phyloP scores from a whole-genome alignment of 1,284 basidiomycete species.

The Cutaneotrichosporon mucoides region DNA sequence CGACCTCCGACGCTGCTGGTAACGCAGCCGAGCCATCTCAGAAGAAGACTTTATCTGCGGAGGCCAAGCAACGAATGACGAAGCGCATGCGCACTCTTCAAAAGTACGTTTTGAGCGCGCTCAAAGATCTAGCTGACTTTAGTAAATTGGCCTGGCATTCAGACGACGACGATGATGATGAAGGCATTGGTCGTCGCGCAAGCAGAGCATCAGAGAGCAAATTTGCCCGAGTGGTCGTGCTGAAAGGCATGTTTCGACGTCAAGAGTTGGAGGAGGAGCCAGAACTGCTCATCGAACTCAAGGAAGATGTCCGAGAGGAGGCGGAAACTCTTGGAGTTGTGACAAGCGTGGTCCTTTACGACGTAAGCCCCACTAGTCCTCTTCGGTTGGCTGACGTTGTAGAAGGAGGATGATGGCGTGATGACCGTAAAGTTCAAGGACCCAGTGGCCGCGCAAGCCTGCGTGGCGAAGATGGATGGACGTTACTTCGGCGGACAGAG shows the following conservation, averaged over 20 bases:
- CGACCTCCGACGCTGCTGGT: constrained; percentile 46
- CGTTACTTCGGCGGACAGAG: constrained; percentile 80
- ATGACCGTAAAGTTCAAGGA: constrained; percentile 97
- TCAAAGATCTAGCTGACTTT: background rate
- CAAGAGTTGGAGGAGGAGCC: constrained; percentile 84
- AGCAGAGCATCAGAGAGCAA: background rate
- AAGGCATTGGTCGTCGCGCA: background rate
- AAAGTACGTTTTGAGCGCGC: constrained; percentile 55
- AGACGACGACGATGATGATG: constrained; percentile 38
- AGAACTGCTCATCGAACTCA: constrained; percentile 61
- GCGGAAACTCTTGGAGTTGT: constrained; percentile 88
- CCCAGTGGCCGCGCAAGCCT: constrained; percentile 78
- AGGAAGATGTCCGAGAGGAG: constrained; percentile 53
- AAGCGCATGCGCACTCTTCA: constrained; percentile 83
- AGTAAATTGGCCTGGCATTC: constrained; percentile 48
- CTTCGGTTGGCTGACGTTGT: constrained; percentile 12
- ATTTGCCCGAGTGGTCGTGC: constrained; percentile 67
- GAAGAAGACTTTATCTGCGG: constrained; percentile 58
- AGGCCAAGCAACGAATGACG: constrained; percentile 75
- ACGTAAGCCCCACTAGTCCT: constrained; percentile 58
- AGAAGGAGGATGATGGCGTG: constrained; percentile 90
- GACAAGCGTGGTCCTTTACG: constrained; percentile 93
- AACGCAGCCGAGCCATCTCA: constrained; percentile 22
- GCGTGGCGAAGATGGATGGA: constrained; percentile 92
- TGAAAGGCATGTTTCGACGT: constrained; percentile 92